Percentiles rank a stretch among this genome's conserved stretches.
Evolutionary conservation across 441 rosid species (phyloP).

Genomic region (Bruguiera hainesii): DNA sequence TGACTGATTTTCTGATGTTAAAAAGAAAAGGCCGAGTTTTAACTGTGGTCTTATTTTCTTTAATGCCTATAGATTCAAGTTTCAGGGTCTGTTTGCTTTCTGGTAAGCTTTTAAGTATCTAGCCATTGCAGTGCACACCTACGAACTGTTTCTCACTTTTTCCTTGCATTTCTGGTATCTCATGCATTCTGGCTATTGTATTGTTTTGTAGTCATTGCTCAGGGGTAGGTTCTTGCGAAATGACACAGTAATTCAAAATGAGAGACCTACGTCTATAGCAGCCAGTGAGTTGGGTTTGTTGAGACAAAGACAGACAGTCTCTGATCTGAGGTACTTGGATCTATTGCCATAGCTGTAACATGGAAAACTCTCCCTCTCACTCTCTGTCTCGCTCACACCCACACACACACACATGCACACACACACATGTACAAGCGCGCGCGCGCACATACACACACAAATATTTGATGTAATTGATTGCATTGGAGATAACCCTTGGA

Average conservation of each 20-base stretch:
- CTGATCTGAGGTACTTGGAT: conserved; percentile 76
- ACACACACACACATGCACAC: background rate
- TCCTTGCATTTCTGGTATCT: conserved; percentile 9
- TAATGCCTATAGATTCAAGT: background rate
- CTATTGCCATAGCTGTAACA: background rate
- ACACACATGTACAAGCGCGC: too few species aligned
- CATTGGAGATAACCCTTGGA: too few species aligned
- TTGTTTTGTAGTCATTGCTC: conserved; percentile 65
- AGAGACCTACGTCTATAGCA: conserved; percentile 66
- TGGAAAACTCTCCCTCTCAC: background rate
- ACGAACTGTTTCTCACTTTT: conserved; percentile 3
- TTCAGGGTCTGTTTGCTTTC: background rate
- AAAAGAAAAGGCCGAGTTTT: too few species aligned
- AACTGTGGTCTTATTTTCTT: background rate
- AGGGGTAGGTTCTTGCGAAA: conserved; percentile 92
- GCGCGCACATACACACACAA: too few species aligned
- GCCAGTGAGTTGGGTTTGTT: conserved; percentile 85
- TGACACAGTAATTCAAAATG: conserved; percentile 49
- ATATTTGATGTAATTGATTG: too few species aligned
- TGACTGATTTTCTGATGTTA: background rate
- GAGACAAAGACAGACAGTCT: conserved; percentile 85
- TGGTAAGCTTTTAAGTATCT: background rate
- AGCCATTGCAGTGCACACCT: background rate
- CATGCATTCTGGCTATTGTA: conserved; percentile 1
- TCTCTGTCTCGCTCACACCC: background rate